Conservation (phyloP, 2,329 filamentous ascomycete species). For the Colletotrichum gloeosporioides region DNA sequence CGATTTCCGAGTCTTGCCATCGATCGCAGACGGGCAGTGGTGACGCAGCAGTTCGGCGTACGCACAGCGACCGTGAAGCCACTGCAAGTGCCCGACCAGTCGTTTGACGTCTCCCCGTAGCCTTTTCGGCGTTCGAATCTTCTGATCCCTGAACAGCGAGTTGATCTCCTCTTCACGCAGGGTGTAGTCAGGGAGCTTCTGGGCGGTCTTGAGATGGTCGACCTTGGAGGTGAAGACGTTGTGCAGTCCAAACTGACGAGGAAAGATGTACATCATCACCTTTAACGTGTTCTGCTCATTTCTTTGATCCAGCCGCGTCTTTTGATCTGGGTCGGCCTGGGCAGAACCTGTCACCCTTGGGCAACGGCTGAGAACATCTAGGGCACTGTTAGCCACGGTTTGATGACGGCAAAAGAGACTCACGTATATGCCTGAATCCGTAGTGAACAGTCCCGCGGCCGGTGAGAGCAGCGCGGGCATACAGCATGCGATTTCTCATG, state of each 20-base stretch:
- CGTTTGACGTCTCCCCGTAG: conserved; percentile 66
- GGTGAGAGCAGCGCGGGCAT: conserved; percentile 77
- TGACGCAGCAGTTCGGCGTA: conserved; percentile 80
- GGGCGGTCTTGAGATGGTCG: conserved; percentile 68
- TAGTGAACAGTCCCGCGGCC: conserved; percentile 70
- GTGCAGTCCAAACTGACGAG: conserved; percentile 85
- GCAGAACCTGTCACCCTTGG: conserved; percentile 26
- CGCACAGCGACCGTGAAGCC: conserved; percentile 75
- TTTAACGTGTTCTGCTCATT: conserved; percentile 65
- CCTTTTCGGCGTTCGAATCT: conserved; percentile 61
- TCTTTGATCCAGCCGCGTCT: neutral
- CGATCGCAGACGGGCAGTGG: conserved; percentile 70
- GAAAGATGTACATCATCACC: conserved; percentile 92
- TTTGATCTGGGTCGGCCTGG: neutral
- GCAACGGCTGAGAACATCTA: conserved; percentile 85
- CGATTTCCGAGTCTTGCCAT: conserved; percentile 17
- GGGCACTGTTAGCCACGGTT: neutral
- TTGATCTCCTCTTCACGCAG: conserved; percentile 82
- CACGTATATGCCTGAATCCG: conserved; percentile 84
- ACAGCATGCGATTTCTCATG: conserved; percentile 84
- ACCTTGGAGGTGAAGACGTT: conserved; percentile 85
- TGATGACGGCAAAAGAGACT: conserved; percentile 30
- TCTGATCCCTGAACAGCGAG: conserved; percentile 35
- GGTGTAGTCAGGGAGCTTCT: conserved; percentile 84
- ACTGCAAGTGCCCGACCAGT: conserved; percentile 72